A percentile compares a stretch with the other conserved stretches of the same genome.
Evolutionary conservation across 371 early-diverging fungal genomes (phyloP).

Genomic region (Mycotypha africana): DNA sequence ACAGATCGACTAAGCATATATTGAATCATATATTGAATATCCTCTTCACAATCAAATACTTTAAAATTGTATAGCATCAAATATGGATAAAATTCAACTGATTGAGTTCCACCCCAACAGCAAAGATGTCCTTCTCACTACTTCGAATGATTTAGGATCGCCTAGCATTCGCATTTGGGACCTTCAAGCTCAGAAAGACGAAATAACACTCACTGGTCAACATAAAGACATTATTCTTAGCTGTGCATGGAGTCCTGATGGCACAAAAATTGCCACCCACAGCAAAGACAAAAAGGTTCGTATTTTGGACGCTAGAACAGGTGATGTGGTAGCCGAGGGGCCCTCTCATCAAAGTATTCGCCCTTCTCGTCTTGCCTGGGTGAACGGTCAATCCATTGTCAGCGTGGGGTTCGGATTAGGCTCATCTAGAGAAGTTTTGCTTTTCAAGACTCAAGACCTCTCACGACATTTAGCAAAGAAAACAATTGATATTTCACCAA

Average conservation of each 20-base stretch:
- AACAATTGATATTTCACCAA: conserved; percentile 70
- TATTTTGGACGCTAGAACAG: conserved; percentile 57
- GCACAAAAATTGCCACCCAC: conserved; percentile 55
- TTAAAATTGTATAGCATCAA: too few relatives aligned
- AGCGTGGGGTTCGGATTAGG: conserved; percentile 71
- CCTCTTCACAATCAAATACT: too few relatives aligned
- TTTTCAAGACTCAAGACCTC: conserved; percentile 48
- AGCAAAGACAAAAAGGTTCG: conserved; percentile 64
- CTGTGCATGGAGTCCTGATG: conserved; percentile 62
- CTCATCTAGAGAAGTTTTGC: conserved; percentile 55
- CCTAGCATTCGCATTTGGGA: conserved; percentile 54
- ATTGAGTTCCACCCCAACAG: conserved; percentile 64
- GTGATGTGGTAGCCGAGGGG: conserved; percentile 47
- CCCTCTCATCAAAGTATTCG: conserved; percentile 66
- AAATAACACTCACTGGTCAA: conserved; percentile 23
- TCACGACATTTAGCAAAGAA: conserved; percentile 29
- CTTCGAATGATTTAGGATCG: conserved; percentile 45
- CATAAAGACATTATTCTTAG: conserved; percentile 45
- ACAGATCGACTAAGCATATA: background rate
- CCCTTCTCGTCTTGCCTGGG: conserved; percentile 68
- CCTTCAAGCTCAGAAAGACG: conserved; percentile 24
- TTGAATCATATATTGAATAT: too few relatives aligned
- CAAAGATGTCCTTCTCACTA: conserved; percentile 48
- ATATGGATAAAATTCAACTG: conserved; percentile 56
- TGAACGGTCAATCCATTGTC: conserved; percentile 48